A percentile compares a stretch with the other conserved stretches of the same genome.
Evolutionary conservation across 2,329 filamentous ascomycete genomes (phyloP).

Genomic region (Diatrype stigma): DNA sequence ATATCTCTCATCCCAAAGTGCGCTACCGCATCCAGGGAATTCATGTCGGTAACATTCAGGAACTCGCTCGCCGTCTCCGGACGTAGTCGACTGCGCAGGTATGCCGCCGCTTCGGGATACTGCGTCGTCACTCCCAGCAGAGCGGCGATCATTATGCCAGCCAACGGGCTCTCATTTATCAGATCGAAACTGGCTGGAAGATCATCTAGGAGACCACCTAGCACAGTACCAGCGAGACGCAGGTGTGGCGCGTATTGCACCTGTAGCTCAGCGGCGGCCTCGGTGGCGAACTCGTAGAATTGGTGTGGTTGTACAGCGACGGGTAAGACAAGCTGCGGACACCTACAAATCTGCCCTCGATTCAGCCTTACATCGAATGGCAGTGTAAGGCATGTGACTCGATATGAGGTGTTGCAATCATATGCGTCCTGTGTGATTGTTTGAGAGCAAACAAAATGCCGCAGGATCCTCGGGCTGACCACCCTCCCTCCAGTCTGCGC

Average conservation of each 20-base stretch:
- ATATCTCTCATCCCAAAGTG: slow-evolving; percentile 23
- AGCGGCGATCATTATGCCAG: slow-evolving; percentile 26
- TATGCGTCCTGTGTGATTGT: too few relatives aligned
- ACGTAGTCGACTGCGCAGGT: slow-evolving; percentile 19
- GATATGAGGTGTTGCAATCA: too few relatives aligned
- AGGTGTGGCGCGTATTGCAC: slow-evolving; percentile 45
- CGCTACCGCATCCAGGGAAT: slow-evolving; percentile 10
- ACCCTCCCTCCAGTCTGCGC: too few relatives aligned
- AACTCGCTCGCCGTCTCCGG: slow-evolving; percentile 27
- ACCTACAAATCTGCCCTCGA: too few relatives aligned
- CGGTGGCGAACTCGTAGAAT: too few relatives aligned
- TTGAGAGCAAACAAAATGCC: too few relatives aligned
- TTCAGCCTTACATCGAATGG: too few relatives aligned
- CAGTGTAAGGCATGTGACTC: too few relatives aligned
- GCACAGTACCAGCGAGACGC: background rate
- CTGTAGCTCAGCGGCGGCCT: slow-evolving; percentile 46
- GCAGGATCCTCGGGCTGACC: too few relatives aligned
- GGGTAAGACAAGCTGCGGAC: too few relatives aligned
- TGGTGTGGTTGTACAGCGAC: too few relatives aligned
- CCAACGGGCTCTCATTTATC: slow-evolving; percentile 23
- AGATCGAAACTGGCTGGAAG: slow-evolving; percentile 21
- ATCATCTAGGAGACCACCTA: background rate
- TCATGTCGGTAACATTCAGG: slow-evolving; percentile 5
- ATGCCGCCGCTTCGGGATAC: slow-evolving; percentile 22
- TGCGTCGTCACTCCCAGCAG: slow-evolving; percentile 24